These are phyloP conservation scores for Colletotrichum tamarilloi DNA, from an alignment of 2,329 filamentous ascomycete genomes.

Conservation along the genomic window DNA sequence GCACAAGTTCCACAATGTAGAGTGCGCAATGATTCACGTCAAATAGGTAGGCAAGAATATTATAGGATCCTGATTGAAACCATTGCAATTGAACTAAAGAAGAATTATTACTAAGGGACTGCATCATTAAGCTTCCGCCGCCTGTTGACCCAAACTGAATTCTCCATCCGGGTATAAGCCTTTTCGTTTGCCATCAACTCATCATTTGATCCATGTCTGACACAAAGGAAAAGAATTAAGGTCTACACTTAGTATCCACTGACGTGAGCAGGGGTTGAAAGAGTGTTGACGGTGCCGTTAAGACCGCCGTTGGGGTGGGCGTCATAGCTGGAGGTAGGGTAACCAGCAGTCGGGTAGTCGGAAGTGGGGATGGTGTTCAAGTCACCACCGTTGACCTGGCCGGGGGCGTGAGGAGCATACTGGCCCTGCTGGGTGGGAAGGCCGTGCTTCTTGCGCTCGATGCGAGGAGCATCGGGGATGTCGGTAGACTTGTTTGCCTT, in stretches of 20 bases:
- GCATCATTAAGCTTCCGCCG: slow-evolving; percentile 7
- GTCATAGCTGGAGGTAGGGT: background rate
- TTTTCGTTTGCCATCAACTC: slow-evolving; percentile 30
- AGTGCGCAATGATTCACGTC: too few relatives aligned
- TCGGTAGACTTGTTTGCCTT: slow-evolving; percentile 77
- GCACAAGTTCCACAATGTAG: too few relatives aligned
- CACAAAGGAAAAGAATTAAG: slow-evolving; percentile 18
- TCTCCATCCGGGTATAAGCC: slow-evolving; percentile 29
- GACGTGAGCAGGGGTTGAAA: slow-evolving; percentile 6
- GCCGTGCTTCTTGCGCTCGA: slow-evolving; percentile 59
- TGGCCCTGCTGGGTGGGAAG: slow-evolving; percentile 8
- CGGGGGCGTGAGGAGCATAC: slow-evolving; percentile 16
- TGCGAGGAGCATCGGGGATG: slow-evolving; percentile 70
- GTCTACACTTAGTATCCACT: slow-evolving; percentile 9
- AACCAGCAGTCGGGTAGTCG: background rate
- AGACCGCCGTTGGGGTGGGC: slow-evolving; percentile 10
- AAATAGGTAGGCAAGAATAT: too few relatives aligned
- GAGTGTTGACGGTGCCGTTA: slow-evolving; percentile 15
- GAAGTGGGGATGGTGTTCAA: background rate
- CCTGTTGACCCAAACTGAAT: slow-evolving; percentile 1
- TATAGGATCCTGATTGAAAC: background rate
- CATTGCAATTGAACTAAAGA: background rate
- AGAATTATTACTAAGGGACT: slow-evolving; percentile 25
- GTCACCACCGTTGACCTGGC: slow-evolving; percentile 4
- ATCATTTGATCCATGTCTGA: background rate